A percentile compares a stretch with the other conserved stretches of the same genome.
Conservation (phyloP, 305 asterid species). For the Fraxinus paxiana region DNA sequence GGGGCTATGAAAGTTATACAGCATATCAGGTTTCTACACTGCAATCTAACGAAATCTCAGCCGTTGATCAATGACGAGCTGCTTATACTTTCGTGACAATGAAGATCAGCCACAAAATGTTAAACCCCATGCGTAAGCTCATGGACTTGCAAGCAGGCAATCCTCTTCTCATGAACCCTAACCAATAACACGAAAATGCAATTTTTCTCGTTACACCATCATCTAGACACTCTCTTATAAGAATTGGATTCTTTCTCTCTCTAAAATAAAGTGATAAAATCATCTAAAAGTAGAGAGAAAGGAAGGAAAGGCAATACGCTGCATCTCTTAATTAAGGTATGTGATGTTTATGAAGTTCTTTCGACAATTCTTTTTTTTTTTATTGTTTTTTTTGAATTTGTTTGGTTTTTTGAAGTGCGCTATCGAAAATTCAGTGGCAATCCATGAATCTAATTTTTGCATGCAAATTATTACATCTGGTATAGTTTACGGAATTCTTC, state of each 20-base stretch:
- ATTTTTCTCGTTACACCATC: neutral
- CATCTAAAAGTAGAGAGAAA: conserved; percentile 12
- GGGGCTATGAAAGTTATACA: neutral
- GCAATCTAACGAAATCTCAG: neutral
- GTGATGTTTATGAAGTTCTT: neutral
- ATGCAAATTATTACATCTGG: neutral
- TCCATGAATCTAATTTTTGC: neutral
- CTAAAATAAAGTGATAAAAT: neutral
- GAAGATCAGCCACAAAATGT: neutral
- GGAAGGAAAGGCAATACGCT: conserved; percentile 14
- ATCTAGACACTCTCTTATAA: neutral
- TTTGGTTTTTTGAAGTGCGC: neutral
- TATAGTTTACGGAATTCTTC: neutral
- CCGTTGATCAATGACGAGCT: neutral
- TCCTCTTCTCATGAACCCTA: conserved; percentile 32
- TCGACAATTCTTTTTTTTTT: neutral
- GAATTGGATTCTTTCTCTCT: conserved; percentile 11
- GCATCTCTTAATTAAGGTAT: conserved; percentile 18
- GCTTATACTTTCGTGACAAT: neutral
- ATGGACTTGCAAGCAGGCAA: conserved; percentile 16
- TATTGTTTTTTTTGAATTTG: neutral
- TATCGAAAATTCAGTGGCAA: neutral
- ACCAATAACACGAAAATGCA: conserved; percentile 15
- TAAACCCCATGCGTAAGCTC: neutral
- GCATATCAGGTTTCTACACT: neutral